phyloP scores from a whole-genome alignment of 495 filamentous ascomycete species.

The Penicillium coffeae region DNA sequence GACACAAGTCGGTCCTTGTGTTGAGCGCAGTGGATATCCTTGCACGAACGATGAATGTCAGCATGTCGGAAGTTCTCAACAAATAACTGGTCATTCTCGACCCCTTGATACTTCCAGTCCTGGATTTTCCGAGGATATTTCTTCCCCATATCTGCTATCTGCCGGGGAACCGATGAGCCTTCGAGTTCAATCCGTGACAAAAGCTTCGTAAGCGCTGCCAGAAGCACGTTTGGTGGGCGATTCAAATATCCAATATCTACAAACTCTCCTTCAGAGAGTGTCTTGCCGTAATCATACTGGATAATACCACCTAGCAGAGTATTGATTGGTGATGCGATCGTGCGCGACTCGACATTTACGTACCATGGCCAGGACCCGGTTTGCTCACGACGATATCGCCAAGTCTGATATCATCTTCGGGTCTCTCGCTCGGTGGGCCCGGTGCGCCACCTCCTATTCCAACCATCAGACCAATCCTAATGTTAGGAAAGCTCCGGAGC shows the following conservation, averaged over 20 bases:
- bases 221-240: constrained; percentile 25
- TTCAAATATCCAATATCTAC: constrained; percentile 30
- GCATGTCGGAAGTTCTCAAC: constrained; percentile 23
- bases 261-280: constrained; percentile 19
- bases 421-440: too few species aligned
- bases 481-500: constrained; percentile 14
- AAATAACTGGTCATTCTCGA: constrained; percentile 22
- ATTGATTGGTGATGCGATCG: too few species aligned
- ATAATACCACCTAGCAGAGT: constrained; percentile 29
- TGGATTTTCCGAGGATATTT: constrained; percentile 18
- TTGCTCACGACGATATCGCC: constrained; percentile 38
- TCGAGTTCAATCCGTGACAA: constrained; percentile 1
- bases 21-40: constrained; percentile 10
- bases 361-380: constrained; percentile 13
- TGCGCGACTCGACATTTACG: too few species aligned
- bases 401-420: constrained; percentile 24
- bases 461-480: constrained; percentile 29
- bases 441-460: constrained; percentile 38
- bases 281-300: constrained; percentile 41
- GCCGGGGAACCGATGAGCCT: not conserved
- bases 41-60: too few species aligned
- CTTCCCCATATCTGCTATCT: constrained; percentile 11
- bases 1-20: constrained; percentile 4
- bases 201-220: constrained; percentile 15
- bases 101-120: too few species aligned